phyloP scores from a whole-genome alignment of 2,329 filamentous ascomycete genomes.

The Escovopsis sp. region DNA sequence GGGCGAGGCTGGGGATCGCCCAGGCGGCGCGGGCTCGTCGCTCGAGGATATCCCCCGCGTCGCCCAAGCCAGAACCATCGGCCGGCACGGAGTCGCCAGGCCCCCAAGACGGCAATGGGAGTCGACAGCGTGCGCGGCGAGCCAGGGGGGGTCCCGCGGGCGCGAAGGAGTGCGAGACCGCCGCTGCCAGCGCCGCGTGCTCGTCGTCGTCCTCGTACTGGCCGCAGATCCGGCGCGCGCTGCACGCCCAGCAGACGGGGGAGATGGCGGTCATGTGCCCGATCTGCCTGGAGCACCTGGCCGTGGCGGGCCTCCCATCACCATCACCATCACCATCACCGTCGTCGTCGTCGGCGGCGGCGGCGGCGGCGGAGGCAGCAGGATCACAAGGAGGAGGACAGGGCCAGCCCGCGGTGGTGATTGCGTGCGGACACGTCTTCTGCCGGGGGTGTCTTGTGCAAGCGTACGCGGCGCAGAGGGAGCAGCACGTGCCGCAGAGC shows the following conservation, averaged over 20 bases:
- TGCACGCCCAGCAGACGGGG: background rate
- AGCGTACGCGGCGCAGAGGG: background rate
- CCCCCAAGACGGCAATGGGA: background rate
- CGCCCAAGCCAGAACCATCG: background rate
- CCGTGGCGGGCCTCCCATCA: constrained; percentile 2
- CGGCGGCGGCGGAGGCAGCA: no score
- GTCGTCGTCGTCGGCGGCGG: no score
- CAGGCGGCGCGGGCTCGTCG: background rate
- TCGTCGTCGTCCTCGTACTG: background rate
- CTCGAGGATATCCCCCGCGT: background rate
- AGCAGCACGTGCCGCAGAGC: background rate
- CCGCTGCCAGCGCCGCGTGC: no score
- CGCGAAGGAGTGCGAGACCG: no score
- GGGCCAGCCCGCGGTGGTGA: background rate
- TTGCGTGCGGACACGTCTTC: constrained; percentile 12
- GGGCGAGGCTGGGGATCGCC: background rate
- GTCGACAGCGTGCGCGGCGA: no score
- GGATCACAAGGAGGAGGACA: background rate
- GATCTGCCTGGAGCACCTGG: constrained; percentile 8
- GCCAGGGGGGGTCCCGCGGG: no score
- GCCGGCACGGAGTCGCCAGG: background rate
- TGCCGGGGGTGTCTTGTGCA: constrained; percentile 7
- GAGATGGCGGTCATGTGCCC: constrained; percentile 5
- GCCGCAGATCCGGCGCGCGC: background rate
- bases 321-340: no score